Percentiles rank a stretch among this genome's conserved stretches.
Evolutionary conservation across 306 rosid genomes (phyloP).

Genomic region (Medicago ruthenica): DNA sequence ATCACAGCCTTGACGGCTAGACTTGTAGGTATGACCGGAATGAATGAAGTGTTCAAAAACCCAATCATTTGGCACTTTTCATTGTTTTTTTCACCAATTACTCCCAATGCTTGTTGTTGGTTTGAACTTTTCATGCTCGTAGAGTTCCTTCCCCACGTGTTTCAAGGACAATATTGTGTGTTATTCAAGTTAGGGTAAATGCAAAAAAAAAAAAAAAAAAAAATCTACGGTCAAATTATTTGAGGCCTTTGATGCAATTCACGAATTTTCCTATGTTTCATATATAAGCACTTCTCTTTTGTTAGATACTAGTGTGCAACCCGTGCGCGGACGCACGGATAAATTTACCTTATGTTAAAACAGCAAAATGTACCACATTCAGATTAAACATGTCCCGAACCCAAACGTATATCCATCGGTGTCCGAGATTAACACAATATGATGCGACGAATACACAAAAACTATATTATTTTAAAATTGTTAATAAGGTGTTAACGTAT

Average conservation of each 20-base stretch:
- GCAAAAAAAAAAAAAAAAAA: not conserved
- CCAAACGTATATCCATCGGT: too few relatives aligned
- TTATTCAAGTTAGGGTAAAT: conserved; percentile 1
- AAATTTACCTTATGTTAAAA: too few relatives aligned
- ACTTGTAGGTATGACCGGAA: not conserved
- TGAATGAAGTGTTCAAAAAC: not conserved
- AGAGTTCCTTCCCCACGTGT: conserved; percentile 20
- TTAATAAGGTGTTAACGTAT: too few relatives aligned
- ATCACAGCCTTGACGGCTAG: not conserved
- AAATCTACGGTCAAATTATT: conserved; percentile 8
- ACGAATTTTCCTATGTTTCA: not conserved
- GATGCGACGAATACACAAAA: too few relatives aligned
- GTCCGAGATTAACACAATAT: too few relatives aligned
- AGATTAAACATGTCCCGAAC: too few relatives aligned
- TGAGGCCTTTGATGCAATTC: not conserved
- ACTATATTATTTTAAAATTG: too few relatives aligned
- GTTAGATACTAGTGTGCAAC: too few relatives aligned
- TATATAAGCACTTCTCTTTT: too few relatives aligned
- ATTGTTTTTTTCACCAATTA: not conserved
- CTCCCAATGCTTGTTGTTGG: not conserved
- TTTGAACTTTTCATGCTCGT: not conserved
- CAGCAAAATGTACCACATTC: too few relatives aligned
- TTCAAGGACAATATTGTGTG: not conserved
- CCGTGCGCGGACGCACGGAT: too few relatives aligned
- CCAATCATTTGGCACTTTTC: not conserved